Percentiles rank a stretch among this genome's conserved stretches.
These are phyloP conservation scores for Chamaecrista fasciculata DNA, from an alignment of 306 rosid species.

Conservation along the genomic window DNA sequence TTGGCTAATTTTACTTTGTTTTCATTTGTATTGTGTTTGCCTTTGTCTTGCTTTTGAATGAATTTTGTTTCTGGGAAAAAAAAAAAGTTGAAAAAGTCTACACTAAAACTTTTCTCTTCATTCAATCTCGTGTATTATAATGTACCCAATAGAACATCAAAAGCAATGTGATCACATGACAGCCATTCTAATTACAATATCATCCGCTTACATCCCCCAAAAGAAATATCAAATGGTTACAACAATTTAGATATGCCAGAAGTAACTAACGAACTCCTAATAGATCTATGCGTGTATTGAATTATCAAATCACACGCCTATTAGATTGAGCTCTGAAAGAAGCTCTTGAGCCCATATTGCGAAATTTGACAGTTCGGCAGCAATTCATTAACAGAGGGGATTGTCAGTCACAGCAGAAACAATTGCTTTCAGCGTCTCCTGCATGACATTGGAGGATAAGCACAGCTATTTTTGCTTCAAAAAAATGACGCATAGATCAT, in stretches of 20 bases:
- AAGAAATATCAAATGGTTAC: neutral
- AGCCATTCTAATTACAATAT: conserved; percentile 4
- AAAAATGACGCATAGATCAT: neutral
- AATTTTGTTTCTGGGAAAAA: too few relatives aligned
- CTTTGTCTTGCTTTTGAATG: too few relatives aligned
- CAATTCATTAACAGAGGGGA: conserved; percentile 48
- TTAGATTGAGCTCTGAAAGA: conserved; percentile 9
- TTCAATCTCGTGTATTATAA: too few relatives aligned
- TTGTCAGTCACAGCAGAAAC: conserved; percentile 67
- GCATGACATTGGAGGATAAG: conserved; percentile 31
- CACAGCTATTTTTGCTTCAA: neutral
- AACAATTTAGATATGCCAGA: neutral
- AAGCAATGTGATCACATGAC: conserved; percentile 1
- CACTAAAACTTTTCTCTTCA: too few relatives aligned
- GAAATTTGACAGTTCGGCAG: conserved; percentile 17
- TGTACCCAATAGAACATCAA: too few relatives aligned
- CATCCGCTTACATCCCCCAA: neutral
- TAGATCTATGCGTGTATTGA: neutral
- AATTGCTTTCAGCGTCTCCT: conserved; percentile 85
- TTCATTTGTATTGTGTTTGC: too few relatives aligned
- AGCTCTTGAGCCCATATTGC: neutral
- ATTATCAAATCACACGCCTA: neutral
- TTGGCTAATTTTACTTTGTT: too few relatives aligned
- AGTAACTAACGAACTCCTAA: neutral
- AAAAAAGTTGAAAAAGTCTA: too few relatives aligned